Evolutionary conservation across 129 eudicot genomes (phyloP), one percentile per base, ranked within the genome.

Genomic region (Flaveria brownii): DNA sequence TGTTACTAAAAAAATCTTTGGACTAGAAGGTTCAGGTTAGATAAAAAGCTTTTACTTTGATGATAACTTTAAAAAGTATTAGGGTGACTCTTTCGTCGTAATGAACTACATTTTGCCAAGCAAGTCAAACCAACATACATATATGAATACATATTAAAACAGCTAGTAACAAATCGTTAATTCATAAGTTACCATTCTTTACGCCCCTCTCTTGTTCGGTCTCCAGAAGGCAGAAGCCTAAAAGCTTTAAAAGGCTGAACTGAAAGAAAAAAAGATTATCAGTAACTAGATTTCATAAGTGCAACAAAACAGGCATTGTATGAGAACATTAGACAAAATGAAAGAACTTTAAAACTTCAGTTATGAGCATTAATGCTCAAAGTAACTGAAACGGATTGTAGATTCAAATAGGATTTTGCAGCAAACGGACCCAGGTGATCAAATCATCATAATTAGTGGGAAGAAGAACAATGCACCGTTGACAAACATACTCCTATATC

Each of bases 151-250:
- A 23, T 7, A 36, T 5, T 36, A 45, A 45, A 74, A n/a, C 70
- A 74, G 50, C 47, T 43, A 68, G 8, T 45, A 33, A 6, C n/a
- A 13, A 26, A 6, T 56, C 30, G 7, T 45, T 25, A 13, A 26
- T 6, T 56, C 52, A 8, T 45, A 47, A 66, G 68, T 66, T 73
- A 80, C 83, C 83, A 80, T 80, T 73, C 55, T 66, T 54, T 74
- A 52, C 67, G 49, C 60, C 63, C 43, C 57, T 36, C 56, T 52
- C 28, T 59, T 45, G 46, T 51, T 70, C 11, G 11, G 55, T 41
- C 26, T 71, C 76, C 46, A 15, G 30, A 74, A 47, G 22, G 17
- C 61, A 9, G 55, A 66, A 66, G 23, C 59, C 67, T 36, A 12
- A 17, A 62, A 67, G 56, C 76, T 74, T 56, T 79, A 43, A 18